These are phyloP conservation scores for Arabis alpina DNA, from an alignment of 345 rosid genomes.

Conservation along the genomic window DNA sequence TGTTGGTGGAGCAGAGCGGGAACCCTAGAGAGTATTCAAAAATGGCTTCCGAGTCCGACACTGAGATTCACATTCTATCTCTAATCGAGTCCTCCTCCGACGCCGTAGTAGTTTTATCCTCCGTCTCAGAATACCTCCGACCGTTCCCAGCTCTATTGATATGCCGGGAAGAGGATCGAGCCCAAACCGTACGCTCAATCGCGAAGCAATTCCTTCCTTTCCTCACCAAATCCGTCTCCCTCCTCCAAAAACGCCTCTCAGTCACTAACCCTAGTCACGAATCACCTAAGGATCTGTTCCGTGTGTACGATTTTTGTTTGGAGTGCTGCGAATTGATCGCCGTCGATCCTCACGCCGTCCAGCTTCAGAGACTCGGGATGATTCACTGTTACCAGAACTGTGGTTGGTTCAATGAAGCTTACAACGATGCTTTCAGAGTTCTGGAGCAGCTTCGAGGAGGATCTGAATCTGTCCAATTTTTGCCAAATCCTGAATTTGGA, in stretches of 20 bases:
- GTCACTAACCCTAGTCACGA: not conserved
- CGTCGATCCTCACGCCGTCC: conserved; percentile 51
- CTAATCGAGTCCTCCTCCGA: not conserved
- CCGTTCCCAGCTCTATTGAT: not conserved
- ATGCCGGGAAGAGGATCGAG: conserved; percentile 18
- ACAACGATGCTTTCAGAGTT: conserved; percentile 51
- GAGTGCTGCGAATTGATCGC: conserved; percentile 60
- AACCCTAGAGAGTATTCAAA: too few species aligned
- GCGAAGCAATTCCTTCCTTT: conserved; percentile 3
- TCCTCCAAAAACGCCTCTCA: not conserved
- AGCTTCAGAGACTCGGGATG: conserved; percentile 53
- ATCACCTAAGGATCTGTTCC: conserved; percentile 30
- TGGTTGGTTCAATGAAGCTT: conserved; percentile 52
- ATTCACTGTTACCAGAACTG: conserved; percentile 54
- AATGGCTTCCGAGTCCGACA: too few species aligned
- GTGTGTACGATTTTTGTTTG: conserved; percentile 55
- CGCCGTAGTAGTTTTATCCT: conserved; percentile 1
- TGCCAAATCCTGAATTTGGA: too few species aligned
- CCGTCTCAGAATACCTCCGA: not conserved
- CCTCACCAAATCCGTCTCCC: not conserved
- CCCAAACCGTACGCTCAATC: not conserved
- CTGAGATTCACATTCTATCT: conserved; percentile 5
- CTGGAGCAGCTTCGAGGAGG: conserved; percentile 46
- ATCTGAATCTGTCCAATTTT: too few species aligned
- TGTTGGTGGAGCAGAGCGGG: too few species aligned